Conservation (phyloP, 352 stramenopile genomes). For the Phytopythium litorale region DNA sequence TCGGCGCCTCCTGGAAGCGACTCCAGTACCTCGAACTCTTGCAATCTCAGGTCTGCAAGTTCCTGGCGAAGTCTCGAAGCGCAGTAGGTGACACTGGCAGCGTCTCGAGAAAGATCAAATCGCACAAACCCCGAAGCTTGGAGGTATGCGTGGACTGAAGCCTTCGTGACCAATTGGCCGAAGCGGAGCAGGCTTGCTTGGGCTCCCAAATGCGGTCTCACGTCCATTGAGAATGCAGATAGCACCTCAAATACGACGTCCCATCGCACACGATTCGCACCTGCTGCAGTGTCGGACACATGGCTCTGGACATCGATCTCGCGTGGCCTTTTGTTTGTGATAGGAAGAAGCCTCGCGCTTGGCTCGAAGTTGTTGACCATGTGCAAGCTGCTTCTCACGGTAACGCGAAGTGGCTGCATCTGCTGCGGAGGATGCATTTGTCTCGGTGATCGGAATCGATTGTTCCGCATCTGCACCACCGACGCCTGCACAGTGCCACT, state of each 20-base stretch:
- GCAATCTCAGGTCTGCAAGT: constrained; percentile 23
- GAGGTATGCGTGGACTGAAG: not conserved
- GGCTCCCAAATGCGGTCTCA: too few species aligned
- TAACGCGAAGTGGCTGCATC: not conserved
- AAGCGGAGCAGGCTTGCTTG: not conserved
- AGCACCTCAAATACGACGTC: constrained; percentile 26
- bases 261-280: constrained; percentile 11
- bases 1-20: constrained; percentile 12
- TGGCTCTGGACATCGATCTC: not conserved
- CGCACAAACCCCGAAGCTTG: not conserved
- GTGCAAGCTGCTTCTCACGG: not conserved
- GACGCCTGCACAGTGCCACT: not conserved
- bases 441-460: not conserved
- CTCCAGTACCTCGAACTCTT: constrained; percentile 29
- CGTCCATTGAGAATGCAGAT: constrained; percentile 3
- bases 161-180: not conserved
- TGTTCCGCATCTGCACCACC: not conserved
- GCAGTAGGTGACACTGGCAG: not conserved
- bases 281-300: not conserved
- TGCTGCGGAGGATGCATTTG: not conserved
- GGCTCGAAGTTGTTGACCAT: not conserved
- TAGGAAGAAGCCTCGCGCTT: too few species aligned
- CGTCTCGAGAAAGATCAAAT: not conserved
- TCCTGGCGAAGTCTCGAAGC: constrained; percentile 22
- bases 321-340: not conserved